These are phyloP conservation scores for Eutypa lata DNA, from an alignment of 2,329 filamentous ascomycete species.

Conservation along the genomic window DNA sequence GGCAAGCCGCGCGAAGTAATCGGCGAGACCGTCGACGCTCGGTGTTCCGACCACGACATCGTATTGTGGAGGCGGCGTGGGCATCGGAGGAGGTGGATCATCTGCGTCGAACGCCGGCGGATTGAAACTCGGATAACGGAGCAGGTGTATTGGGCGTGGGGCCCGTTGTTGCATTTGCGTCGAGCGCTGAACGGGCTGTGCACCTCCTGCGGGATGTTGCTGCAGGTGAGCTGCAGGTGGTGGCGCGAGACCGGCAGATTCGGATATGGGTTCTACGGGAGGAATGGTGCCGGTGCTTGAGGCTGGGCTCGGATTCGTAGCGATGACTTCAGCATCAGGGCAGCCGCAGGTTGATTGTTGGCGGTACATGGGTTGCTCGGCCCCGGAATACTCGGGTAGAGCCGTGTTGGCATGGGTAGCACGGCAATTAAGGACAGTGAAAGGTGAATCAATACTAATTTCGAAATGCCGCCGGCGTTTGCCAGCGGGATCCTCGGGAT, in stretches of 20 bases:
- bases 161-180: slow-evolving; percentile 22
- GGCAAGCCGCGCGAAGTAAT: slow-evolving; percentile 81
- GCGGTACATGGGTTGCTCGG: slow-evolving; percentile 49
- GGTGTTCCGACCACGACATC: slow-evolving; percentile 71
- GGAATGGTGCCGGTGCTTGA: slow-evolving; percentile 54
- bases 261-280: slow-evolving; percentile 31
- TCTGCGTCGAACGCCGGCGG: slow-evolving; percentile 86
- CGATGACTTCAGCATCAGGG: slow-evolving; percentile 43
- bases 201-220: slow-evolving; percentile 18
- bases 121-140: slow-evolving; percentile 81
- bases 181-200: slow-evolving; percentile 23
- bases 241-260: slow-evolving; percentile 32
- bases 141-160: slow-evolving; percentile 75
- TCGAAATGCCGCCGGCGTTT: slow-evolving; percentile 85
- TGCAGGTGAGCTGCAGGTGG: slow-evolving; percentile 59
- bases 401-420: slow-evolving; percentile 89
- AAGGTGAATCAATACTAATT: slow-evolving; percentile 93
- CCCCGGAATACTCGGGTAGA: slow-evolving; percentile 70
- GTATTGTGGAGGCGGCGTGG: slow-evolving; percentile 82
- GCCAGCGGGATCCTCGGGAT: slow-evolving; percentile 68
- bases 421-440: slow-evolving; percentile 88
- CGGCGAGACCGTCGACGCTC: slow-evolving; percentile 68
- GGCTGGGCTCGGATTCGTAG: slow-evolving; percentile 64
- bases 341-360: slow-evolving; percentile 52
- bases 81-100: slow-evolving; percentile 63